phyloP scores from a whole-genome alignment of 2,329 filamentous ascomycete species.

The Verticillium isaacii region DNA sequence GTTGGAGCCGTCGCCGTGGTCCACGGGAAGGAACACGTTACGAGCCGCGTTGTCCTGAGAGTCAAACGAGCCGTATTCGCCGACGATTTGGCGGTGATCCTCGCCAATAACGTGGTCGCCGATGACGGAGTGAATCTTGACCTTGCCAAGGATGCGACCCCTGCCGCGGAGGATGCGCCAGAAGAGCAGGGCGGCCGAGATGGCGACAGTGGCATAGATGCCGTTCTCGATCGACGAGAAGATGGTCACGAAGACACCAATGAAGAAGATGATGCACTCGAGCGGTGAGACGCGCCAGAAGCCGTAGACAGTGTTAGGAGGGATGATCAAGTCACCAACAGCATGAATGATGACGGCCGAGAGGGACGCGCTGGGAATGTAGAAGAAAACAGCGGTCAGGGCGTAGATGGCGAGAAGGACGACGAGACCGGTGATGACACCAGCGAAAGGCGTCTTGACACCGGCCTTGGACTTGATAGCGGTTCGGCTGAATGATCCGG shows the following conservation, averaged over 20 bases:
- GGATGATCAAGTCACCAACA: conserved; percentile 86
- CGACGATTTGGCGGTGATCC: conserved; percentile 40
- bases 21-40: conserved; percentile 81
- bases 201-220: conserved; percentile 78
- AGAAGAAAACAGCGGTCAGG: conserved; percentile 84
- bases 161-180: conserved; percentile 79
- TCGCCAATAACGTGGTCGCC: conserved; percentile 68
- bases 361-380: conserved; percentile 78
- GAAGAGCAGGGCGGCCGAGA: conserved; percentile 73
- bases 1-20: conserved; percentile 87
- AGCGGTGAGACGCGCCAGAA: conserved; percentile 93
- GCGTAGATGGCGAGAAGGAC: conserved; percentile 90
- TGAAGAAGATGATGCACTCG: conserved; percentile 89
- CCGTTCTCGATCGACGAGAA: conserved; percentile 88
- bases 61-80: conserved; percentile 55
- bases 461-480: conserved; percentile 97
- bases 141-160: conserved; percentile 77
- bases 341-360: conserved; percentile 94
- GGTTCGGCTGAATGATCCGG: conserved; percentile 92
- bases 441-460: conserved; percentile 84
- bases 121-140: conserved; percentile 79
- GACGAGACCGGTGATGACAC: conserved; percentile 79
- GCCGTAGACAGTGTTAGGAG: conserved; percentile 85
- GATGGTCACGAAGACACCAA: conserved; percentile 84
- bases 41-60: conserved; percentile 46